Base-by-base conservation (phyloP, 2,329 filamentous ascomycete species). In the Rachicladosporium sp. region DNA sequence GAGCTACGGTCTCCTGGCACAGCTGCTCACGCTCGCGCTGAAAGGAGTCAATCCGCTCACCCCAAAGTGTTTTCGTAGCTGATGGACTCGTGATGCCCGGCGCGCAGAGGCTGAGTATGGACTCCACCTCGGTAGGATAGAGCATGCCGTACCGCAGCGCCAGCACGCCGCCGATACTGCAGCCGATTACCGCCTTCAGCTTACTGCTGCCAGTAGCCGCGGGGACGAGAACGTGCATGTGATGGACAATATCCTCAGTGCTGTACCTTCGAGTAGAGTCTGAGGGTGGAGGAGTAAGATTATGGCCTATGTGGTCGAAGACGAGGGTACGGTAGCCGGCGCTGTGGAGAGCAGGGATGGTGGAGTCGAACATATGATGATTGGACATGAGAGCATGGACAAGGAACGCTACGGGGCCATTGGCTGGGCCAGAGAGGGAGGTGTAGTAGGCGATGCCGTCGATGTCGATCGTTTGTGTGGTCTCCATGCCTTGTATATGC, bases 341-440 rank as follows among this genome's bases (percentile, higher is more conserved):
- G 6, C 19, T 10, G 31, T 44, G 36, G 6, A 55, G 49, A 10
- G 46, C 40, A n/a, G 33, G 32, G 40, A 48, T 43, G 10, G 50
- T 51, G 4, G 44, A 41, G 36, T 54, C 50, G 43, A 46, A 56
- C 52, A 55, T 55, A 39, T 47, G 43, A 3, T 44, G 38, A 33
- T 49, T 51, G 36, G 47, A 47, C 52, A 56, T 56, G 10, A 56
- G 45, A 15, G 53, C 52, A 33, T 56, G 53, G 40, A 45, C 43
- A 13, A 56, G 48, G 15, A 51, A 44, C 10, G 53, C 29, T 9
- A 40, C 31, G 4, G 44, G 45, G 19, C 21, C 11, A 23, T 38
- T 38, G 23, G n/a, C 9, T 9, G 52, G 51, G 9, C 38, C 32
- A 31, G 47, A 42, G 43, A 51, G 43, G 7, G 52, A 33, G 29